A percentile compares a stretch with the other conserved stretches of the same genome.
Conservation (phyloP, 78 protist genomes). For the Polysphondylium violaceum region DNA sequence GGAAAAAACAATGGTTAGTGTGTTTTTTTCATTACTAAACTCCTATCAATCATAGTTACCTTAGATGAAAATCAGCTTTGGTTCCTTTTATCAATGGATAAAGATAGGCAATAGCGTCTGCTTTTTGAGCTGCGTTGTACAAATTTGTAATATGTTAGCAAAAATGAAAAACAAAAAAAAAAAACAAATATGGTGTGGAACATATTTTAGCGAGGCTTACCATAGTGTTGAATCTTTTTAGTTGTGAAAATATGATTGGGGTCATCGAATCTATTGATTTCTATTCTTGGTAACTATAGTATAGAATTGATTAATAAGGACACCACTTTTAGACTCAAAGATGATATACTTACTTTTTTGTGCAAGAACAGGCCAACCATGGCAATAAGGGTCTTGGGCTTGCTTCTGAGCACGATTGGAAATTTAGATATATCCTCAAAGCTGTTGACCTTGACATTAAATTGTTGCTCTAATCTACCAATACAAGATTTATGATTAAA, state of each 20-base stretch:
- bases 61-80: too few species aligned
- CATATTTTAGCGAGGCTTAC: too few species aligned
- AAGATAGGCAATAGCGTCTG: too few species aligned
- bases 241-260: background rate
- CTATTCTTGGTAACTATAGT: conserved; percentile 21
- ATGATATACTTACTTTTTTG: background rate
- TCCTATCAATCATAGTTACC: too few species aligned
- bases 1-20: too few species aligned
- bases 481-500: background rate
- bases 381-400: conserved; percentile 3
- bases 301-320: background rate
- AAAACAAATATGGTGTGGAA: too few species aligned
- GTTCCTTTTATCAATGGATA: too few species aligned
- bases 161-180: too few species aligned
- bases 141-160: too few species aligned
- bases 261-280: conserved; percentile 8
- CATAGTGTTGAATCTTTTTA: conserved; percentile 35
- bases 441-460: background rate
- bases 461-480: conserved; percentile 11
- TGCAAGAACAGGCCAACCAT: conserved; percentile 26
- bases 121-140: too few species aligned
- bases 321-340: background rate
- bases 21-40: too few species aligned
- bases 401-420: conserved; percentile 4
- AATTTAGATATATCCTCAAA: conserved; percentile 35